Evolutionary conservation across 495 filamentous ascomycete genomes (phyloP).

Genomic region (Tricharina praecox): DNA sequence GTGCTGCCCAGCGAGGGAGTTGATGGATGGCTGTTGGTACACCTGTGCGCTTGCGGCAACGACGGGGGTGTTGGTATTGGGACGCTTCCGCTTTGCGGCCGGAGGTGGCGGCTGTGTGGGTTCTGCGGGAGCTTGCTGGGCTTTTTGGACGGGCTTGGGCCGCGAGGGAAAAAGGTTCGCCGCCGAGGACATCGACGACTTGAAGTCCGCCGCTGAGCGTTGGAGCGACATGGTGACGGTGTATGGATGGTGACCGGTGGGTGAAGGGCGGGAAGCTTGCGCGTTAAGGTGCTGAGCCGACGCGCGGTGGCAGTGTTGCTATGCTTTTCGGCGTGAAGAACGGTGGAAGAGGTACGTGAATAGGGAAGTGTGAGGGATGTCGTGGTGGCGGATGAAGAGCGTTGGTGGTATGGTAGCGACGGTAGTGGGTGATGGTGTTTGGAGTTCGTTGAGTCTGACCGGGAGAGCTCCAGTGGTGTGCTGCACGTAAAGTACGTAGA

Average conservation of each 20-base stretch:
- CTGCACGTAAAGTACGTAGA: too few relatives aligned
- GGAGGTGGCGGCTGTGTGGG: conserved; percentile 1
- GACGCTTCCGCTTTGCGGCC: conserved; percentile 15
- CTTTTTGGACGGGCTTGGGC: conserved; percentile 7
- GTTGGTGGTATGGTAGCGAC: too few relatives aligned
- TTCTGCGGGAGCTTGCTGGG: too few relatives aligned
- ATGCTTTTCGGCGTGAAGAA: too few relatives aligned
- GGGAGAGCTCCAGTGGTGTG: too few relatives aligned
- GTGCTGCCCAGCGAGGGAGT: conserved; percentile 51
- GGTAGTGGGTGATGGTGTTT: too few relatives aligned
- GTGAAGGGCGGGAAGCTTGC: too few relatives aligned
- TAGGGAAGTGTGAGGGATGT: too few relatives aligned
- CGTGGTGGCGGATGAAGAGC: too few relatives aligned
- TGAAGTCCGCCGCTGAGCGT: conserved; percentile 24
- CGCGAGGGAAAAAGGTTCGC: conserved; percentile 17
- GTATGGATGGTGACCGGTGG: too few relatives aligned
- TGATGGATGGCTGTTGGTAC: conserved; percentile 63
- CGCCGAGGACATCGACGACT: conserved; percentile 29
- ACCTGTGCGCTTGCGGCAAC: conserved; percentile 30
- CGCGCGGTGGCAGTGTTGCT: not conserved
- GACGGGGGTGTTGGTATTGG: conserved; percentile 13
- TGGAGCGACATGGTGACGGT: conserved; percentile 24
- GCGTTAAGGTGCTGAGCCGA: not conserved
- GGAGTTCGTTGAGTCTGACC: too few relatives aligned
- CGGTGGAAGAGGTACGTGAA: too few relatives aligned